phyloP scores from a whole-genome alignment of 1,284 basidiomycete genomes.

The Trichosporon asahii region DNA sequence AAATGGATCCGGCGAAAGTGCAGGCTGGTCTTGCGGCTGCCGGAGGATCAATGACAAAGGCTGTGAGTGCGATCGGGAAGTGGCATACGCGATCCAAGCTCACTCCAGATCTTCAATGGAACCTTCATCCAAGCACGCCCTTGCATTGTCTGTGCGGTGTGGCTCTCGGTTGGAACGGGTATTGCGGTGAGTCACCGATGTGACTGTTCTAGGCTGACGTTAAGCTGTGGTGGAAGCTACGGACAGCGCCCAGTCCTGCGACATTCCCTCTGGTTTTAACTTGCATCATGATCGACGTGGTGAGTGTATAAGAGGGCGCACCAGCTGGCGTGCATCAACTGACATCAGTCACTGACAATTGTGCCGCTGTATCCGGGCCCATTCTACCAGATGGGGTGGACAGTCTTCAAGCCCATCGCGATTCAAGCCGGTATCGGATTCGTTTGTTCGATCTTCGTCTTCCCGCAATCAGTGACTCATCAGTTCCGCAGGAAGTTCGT shows the following conservation, averaged over 20 bases:
- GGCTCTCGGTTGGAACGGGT: constrained; percentile 41
- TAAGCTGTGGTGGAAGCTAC: constrained; percentile 47
- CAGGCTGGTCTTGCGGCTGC: constrained; percentile 32
- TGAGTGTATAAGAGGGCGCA: constrained; percentile 18
- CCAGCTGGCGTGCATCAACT: not conserved
- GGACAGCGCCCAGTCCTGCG: constrained; percentile 47
- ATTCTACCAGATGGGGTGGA: constrained; percentile 36
- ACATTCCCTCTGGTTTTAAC: constrained; percentile 48
- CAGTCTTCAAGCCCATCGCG: constrained; percentile 48
- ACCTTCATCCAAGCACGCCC: constrained; percentile 47
- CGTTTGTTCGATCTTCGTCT: constrained; percentile 39
- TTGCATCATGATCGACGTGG: constrained; percentile 46
- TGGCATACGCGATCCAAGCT: not conserved
- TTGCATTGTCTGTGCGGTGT: constrained; percentile 41
- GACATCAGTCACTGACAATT: constrained; percentile 38
- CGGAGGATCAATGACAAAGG: constrained; percentile 14
- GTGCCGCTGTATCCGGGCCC: constrained; percentile 37
- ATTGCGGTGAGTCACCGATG: constrained; percentile 29
- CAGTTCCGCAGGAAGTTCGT: constrained; percentile 44
- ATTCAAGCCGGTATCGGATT: constrained; percentile 43
- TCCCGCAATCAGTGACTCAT: constrained; percentile 47
- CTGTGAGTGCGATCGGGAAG: not conserved
- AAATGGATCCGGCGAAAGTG: constrained; percentile 20
- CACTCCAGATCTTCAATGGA: constrained; percentile 36
- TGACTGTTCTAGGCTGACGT: not conserved